Evolutionary conservation across 2,329 filamentous ascomycete species (phyloP).

Genomic region (Fusarium kyushuense): DNA sequence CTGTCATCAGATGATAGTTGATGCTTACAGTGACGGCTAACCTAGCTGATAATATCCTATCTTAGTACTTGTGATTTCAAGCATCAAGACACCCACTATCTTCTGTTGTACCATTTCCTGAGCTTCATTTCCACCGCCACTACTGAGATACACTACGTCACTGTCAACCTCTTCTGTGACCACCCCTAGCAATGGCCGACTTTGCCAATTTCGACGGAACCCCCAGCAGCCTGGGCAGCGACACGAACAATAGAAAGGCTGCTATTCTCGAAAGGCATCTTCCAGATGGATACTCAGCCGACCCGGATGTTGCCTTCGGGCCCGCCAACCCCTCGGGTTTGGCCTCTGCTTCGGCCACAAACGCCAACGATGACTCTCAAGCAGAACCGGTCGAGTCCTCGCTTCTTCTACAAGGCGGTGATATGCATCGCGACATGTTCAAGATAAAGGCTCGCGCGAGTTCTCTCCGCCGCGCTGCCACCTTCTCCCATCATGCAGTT

Average conservation of each 20-base stretch:
- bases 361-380: slow-evolving; percentile 31
- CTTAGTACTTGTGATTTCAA: slow-evolving; percentile 17
- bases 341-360: slow-evolving; percentile 34
- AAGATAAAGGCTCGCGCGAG: slow-evolving; percentile 71
- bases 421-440: slow-evolving; percentile 83
- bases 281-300: slow-evolving; percentile 56
- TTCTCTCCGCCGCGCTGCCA: slow-evolving; percentile 69
- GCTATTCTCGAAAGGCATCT: slow-evolving; percentile 55
- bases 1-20: slow-evolving; percentile 19
- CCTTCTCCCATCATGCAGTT: slow-evolving; percentile 70
- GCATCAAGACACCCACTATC: slow-evolving; percentile 7
- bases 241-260: slow-evolving; percentile 50
- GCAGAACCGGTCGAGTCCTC: slow-evolving; percentile 70
- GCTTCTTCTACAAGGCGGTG: slow-evolving; percentile 77
- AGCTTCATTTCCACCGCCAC: slow-evolving; percentile 8
- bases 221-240: slow-evolving; percentile 45
- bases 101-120: slow-evolving; percentile 2
- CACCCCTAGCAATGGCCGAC: slow-evolving; percentile 45
- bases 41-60: slow-evolving; percentile 9
- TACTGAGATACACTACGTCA: slow-evolving; percentile 28
- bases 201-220: slow-evolving; percentile 45
- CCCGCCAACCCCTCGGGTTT: slow-evolving; percentile 29
- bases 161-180: slow-evolving; percentile 15
- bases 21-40: slow-evolving; percentile 34
- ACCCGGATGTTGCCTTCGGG: slow-evolving; percentile 52